phyloP scores from a whole-genome alignment of 352 stramenopile genomes.

The Pythium scleroteichum region DNA sequence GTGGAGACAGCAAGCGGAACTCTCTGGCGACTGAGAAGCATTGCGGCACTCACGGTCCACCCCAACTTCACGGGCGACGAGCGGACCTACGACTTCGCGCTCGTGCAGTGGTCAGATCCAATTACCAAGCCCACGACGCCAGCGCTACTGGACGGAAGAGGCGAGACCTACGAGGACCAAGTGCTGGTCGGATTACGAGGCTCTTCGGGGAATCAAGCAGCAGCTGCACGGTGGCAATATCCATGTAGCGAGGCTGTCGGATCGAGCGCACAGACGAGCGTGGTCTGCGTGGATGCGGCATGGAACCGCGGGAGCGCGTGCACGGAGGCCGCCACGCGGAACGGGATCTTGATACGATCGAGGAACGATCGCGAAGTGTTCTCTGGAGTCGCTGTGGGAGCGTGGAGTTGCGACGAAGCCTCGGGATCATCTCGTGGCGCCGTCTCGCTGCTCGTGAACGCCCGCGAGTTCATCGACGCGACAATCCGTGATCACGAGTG shows the following conservation, averaged over 20 bases:
- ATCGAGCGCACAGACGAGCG: too few relatives aligned
- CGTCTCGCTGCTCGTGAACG: slow-evolving; percentile 14
- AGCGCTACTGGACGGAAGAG: slow-evolving; percentile 2
- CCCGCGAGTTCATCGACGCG: slow-evolving; percentile 21
- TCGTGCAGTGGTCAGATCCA: slow-evolving; percentile 17
- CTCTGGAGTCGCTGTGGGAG: slow-evolving; percentile 1
- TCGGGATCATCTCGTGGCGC: background rate
- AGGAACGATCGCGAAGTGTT: background rate
- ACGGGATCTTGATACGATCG: background rate
- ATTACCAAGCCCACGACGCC: background rate
- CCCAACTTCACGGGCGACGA: slow-evolving; percentile 5
- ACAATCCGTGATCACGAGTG: slow-evolving; percentile 9
- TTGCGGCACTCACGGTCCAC: slow-evolving; percentile 5
- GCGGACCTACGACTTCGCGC: slow-evolving; percentile 15
- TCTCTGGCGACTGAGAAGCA: slow-evolving; percentile 7
- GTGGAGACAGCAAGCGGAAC: background rate
- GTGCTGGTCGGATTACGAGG: background rate
- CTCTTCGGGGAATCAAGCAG: background rate
- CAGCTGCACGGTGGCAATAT: background rate
- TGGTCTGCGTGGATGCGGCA: background rate
- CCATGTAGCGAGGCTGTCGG: too few relatives aligned
- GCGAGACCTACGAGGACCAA: background rate
- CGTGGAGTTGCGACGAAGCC: background rate
- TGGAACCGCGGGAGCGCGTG: slow-evolving; percentile 1
- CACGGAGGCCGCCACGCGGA: background rate